phyloP scores from a whole-genome alignment of 1,284 basidiomycete species.

The Polyporus tsugae region DNA sequence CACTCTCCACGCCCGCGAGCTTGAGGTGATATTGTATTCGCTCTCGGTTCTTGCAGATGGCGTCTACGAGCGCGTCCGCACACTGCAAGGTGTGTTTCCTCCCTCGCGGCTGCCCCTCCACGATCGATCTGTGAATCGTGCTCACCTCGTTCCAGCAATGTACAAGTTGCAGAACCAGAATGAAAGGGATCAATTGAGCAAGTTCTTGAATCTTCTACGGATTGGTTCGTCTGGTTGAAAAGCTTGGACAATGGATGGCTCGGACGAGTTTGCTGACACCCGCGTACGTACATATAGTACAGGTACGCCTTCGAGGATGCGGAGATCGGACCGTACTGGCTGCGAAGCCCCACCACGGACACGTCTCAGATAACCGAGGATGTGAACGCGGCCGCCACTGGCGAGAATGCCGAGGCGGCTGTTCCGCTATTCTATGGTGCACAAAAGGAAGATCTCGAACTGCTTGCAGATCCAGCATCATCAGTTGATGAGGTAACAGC shows the following conservation, averaged over 20 bases:
- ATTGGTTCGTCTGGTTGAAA: conserved; percentile 30
- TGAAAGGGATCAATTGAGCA: conserved; percentile 33
- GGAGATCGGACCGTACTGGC: conserved; percentile 2
- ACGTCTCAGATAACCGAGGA: not conserved
- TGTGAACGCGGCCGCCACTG: not conserved
- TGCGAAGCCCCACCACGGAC: not conserved
- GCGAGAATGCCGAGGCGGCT: not conserved
- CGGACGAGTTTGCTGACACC: not conserved
- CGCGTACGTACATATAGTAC: not conserved
- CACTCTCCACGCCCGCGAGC: conserved; percentile 18
- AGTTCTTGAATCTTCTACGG: conserved; percentile 40
- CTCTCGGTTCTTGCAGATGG: not conserved
- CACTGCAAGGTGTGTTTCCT: conserved; percentile 10
- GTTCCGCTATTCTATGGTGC: not conserved
- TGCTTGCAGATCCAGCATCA: not conserved
- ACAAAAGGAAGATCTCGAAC: not conserved
- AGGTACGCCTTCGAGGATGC: not conserved
- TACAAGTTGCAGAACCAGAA: conserved; percentile 42
- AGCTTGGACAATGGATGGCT: not conserved
- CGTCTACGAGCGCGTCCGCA: conserved; percentile 7
- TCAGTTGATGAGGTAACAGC: not conserved
- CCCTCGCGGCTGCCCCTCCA: not conserved
- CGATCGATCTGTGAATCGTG: not conserved
- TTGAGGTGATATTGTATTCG: conserved; percentile 2
- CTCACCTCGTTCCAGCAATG: conserved; percentile 40